These are phyloP conservation scores for Ascochyta viciae-villosae DNA, from an alignment of 2,329 filamentous ascomycete genomes.

Conservation along the genomic window DNA sequence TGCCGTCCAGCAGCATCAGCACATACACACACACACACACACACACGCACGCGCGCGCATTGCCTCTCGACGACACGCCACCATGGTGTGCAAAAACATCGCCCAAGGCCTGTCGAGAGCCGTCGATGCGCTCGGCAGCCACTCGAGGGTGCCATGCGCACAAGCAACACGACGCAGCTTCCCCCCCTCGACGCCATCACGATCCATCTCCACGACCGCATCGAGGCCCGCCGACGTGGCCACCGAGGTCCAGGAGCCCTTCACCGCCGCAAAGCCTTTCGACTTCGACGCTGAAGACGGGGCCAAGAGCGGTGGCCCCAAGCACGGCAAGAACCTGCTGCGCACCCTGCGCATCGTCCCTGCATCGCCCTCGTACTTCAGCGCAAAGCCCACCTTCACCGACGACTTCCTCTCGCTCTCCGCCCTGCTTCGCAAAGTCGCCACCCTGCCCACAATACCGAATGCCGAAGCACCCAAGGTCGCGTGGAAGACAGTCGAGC, in stretches of 20 bases:
- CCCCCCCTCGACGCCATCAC: slow-evolving; percentile 18
- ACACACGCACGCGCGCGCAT: slow-evolving; percentile 12
- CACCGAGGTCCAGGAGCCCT: slow-evolving; percentile 32
- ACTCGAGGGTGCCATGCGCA: slow-evolving; percentile 31
- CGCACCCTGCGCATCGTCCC: slow-evolving; percentile 74
- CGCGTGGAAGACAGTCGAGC: slow-evolving; percentile 79
- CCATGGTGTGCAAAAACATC: slow-evolving; percentile 45
- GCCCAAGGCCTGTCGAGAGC: slow-evolving; percentile 38
- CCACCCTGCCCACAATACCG: slow-evolving; percentile 73
- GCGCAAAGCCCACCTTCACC: slow-evolving; percentile 81
- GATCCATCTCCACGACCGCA: slow-evolving; percentile 45
- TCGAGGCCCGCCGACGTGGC: slow-evolving; percentile 34
- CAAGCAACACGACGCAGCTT: slow-evolving; percentile 30
- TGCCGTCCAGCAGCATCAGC: neutral
- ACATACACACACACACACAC: slow-evolving; percentile 1
- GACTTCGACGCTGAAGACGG: slow-evolving; percentile 43
- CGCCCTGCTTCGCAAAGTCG: slow-evolving; percentile 73
- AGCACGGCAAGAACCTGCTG: slow-evolving; percentile 30
- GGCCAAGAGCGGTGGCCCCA: slow-evolving; percentile 7
- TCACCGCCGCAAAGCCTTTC: slow-evolving; percentile 55
- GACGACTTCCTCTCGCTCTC: slow-evolving; percentile 81
- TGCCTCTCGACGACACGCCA: slow-evolving; percentile 13
- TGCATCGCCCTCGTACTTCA: slow-evolving; percentile 92
- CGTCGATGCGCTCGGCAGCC: slow-evolving; percentile 30
- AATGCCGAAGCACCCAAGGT: slow-evolving; percentile 72